Conservation (phyloP, 2,329 filamentous ascomycete species). For the Neoarthrinium moseri region DNA sequence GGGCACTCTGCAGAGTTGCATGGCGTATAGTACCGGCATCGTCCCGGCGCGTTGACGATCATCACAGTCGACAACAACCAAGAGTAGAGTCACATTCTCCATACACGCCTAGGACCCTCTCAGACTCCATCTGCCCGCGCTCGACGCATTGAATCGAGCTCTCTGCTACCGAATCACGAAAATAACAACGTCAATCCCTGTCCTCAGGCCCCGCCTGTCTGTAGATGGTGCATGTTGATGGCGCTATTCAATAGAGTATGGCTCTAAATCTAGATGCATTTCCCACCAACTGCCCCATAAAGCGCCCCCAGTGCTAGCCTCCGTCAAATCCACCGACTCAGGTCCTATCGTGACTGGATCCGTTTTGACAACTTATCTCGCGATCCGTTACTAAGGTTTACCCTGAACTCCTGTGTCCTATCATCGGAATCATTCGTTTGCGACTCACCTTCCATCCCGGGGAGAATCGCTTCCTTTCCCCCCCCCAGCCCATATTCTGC, state of each 20-base stretch:
- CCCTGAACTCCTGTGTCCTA: neutral
- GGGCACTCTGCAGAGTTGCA: conserved; percentile 24
- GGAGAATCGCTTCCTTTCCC: neutral
- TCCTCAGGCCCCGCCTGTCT: neutral
- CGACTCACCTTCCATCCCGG: no score
- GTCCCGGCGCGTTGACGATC: neutral
- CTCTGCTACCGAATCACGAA: neutral
- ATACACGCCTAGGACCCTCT: neutral
- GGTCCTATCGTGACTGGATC: conserved; percentile 8
- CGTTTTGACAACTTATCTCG: conserved; percentile 7
- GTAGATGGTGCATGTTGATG: neutral
- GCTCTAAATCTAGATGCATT: conserved; percentile 1
- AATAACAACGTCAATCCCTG: conserved; percentile 1
- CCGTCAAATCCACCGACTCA: conserved; percentile 8
- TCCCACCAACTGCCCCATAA: conserved; percentile 1
- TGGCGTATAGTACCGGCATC: conserved; percentile 16
- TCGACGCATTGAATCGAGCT: neutral
- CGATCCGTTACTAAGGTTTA: conserved; percentile 6
- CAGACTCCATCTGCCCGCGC: neutral
- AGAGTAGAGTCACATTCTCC: no score
- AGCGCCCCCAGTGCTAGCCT: conserved; percentile 7
- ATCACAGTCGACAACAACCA: neutral
- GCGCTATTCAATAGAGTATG: conserved; percentile 1
- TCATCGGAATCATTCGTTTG: neutral
- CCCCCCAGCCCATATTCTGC: neutral